Conservation (phyloP, 148 eudicot genomes). For the Rhododendron ovatum region DNA sequence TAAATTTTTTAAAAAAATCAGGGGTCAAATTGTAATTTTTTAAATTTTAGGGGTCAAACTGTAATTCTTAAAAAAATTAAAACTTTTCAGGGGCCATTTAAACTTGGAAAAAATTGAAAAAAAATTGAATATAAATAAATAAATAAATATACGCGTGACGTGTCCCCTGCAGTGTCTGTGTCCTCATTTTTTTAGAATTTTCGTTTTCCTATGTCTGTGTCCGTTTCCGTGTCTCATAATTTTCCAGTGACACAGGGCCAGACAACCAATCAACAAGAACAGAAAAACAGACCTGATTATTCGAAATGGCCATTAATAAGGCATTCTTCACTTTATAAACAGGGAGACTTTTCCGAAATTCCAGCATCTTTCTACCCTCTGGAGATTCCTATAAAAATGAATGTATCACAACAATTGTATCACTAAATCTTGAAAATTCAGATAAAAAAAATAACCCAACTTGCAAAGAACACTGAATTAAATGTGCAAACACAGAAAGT, state of each 20-base stretch:
- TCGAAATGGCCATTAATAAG: constrained; percentile 59
- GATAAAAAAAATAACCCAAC: neutral
- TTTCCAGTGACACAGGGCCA: neutral
- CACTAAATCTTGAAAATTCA: neutral
- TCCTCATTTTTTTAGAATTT: too few species aligned
- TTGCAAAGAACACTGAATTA: neutral
- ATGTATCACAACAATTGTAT: constrained; percentile 9
- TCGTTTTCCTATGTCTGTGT: too few species aligned
- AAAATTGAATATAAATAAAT: too few species aligned
- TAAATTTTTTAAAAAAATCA: too few species aligned
- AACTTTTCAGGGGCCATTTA: too few species aligned
- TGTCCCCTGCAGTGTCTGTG: too few species aligned
- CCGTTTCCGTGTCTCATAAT: too few species aligned
- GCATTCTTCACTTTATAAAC: constrained; percentile 83
- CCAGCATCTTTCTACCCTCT: constrained; percentile 73
- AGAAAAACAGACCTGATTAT: constrained; percentile 56
- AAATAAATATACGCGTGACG: too few species aligned
- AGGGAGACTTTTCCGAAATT: constrained; percentile 83
- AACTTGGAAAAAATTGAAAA: too few species aligned
- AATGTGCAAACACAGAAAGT: neutral
- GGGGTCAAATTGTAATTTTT: too few species aligned
- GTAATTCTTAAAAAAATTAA: too few species aligned
- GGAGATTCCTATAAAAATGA: constrained; percentile 54
- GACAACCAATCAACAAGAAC: neutral
- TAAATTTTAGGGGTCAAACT: too few species aligned